Conservation (phyloP, 2,329 filamentous ascomycete species). For the Colletotrichum sp. region DNA sequence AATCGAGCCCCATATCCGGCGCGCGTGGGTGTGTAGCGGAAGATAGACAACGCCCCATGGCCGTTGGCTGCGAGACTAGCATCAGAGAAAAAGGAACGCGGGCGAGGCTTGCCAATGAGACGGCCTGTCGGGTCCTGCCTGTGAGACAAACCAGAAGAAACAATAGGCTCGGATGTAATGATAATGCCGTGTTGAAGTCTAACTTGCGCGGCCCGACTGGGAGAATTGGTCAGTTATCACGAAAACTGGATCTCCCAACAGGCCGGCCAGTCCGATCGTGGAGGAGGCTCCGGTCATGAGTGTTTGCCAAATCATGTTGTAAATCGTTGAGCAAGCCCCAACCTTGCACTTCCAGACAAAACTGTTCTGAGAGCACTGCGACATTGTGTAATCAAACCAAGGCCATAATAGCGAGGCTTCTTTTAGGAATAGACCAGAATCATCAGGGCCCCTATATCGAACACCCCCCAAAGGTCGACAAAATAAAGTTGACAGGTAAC, state of each 20-base stretch:
- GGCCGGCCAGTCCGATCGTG: slow-evolving; percentile 4
- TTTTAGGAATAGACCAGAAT: no score
- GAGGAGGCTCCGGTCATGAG: background rate
- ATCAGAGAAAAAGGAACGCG: background rate
- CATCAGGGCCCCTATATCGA: background rate
- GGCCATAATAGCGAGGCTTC: background rate
- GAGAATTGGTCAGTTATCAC: slow-evolving; percentile 6
- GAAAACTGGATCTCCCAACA: background rate
- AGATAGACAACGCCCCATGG: background rate
- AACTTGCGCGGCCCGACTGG: background rate
- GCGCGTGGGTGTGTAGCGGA: background rate
- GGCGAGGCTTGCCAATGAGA: background rate
- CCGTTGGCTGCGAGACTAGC: background rate
- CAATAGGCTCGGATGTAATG: background rate
- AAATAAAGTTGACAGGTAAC: slow-evolving; percentile 15
- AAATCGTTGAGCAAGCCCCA: background rate
- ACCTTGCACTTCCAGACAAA: background rate
- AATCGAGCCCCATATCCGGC: background rate
- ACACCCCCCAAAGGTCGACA: background rate
- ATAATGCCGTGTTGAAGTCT: background rate
- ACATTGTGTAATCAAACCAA: background rate
- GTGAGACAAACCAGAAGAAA: slow-evolving; percentile 11
- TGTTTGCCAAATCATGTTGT: background rate
- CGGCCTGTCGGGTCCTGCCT: background rate
- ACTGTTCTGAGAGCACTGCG: background rate